A percentile compares a stretch with the other conserved stretches of the same genome.
Evolutionary conservation across 352 stramenopile genomes (phyloP).

Genomic region (Globisporangium lucens): DNA sequence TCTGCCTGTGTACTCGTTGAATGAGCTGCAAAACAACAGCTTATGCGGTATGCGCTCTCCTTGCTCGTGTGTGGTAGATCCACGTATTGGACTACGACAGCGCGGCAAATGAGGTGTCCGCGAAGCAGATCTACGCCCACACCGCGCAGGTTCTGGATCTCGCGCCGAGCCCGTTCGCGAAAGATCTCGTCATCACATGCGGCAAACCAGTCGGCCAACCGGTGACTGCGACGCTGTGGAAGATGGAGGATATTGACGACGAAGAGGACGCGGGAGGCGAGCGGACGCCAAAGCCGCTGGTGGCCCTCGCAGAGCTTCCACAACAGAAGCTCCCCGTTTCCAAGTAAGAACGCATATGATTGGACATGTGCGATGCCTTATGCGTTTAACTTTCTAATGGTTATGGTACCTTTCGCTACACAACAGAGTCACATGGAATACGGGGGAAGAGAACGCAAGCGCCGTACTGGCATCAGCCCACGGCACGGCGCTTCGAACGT

Average conservation of each 20-base stretch:
- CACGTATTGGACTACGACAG: conserved; percentile 61
- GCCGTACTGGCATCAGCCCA: conserved; percentile 36
- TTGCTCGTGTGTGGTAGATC: conserved; percentile 27
- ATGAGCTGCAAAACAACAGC: not conserved
- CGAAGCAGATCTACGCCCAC: conserved; percentile 45
- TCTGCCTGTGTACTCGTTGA: conserved; percentile 11
- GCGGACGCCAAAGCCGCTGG: conserved; percentile 25
- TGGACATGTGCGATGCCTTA: not conserved
- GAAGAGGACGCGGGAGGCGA: conserved; percentile 15
- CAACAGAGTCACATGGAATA: conserved; percentile 44
- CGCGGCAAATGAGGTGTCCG: conserved; percentile 30
- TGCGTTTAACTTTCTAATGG: not conserved
- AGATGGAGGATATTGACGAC: conserved; percentile 26
- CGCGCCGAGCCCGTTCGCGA: conserved; percentile 43
- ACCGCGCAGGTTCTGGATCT: conserved; percentile 45
- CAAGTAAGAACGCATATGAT: conserved; percentile 23
- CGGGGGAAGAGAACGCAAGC: conserved; percentile 18
- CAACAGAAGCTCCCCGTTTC: conserved; percentile 42
- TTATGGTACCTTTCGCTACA: not conserved
- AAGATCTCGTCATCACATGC: conserved; percentile 54
- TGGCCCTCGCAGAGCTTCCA: conserved; percentile 33
- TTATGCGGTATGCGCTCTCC: not conserved
- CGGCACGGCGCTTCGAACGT: conserved; percentile 48
- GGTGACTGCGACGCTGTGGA: conserved; percentile 47
- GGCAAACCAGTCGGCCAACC: conserved; percentile 37